Base-by-base conservation (phyloP, 805 yeast species). In the Citeromyces nyonsensis region DNA sequence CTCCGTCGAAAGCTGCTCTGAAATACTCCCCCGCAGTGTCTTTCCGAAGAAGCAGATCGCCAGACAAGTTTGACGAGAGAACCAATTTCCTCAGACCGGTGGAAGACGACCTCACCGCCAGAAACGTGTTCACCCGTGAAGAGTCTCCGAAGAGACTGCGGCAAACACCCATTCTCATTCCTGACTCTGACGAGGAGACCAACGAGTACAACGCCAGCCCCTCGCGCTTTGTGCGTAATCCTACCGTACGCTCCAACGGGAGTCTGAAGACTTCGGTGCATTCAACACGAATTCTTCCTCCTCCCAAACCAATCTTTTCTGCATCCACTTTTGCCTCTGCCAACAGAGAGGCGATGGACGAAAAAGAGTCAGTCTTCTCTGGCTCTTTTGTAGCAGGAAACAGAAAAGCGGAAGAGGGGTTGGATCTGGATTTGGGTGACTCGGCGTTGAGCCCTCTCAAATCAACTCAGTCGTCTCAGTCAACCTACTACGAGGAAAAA, bases 81-180 rank as follows among this genome's bases (percentile, higher is more conserved):
- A 55, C 47, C 38, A 56, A 15, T 18, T 15, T 48, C 4, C 48
- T 45, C 15, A 44, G 41, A 26, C 35, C 33, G 39, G 52, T 12
- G 7, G 33, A 42, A 10, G 33, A 38, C 7, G 34, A 30, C 11
- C 49, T 57, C 9, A 69, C 81, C 6, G 70, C 79, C 7, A 62
- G 93, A 52, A 74, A 82, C 28, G 68, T 65, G 32, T 77, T 66
- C 43, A 76, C 91, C 3, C 57, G 69, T 34, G 54, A 70, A 41
- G 86, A 81, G 49, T 75, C 93, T 0, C 91, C 94, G 24, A 66
- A 61, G 35, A 67, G 85, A 47, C 63, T 63, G 28, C 59, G 56
- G 26, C 66, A 63, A 26, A 59, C 61, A 4, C 61, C 74, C 5
- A 56, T 73, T 4, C 52, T 66, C 10, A 15, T 30, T n/a, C 9